These are phyloP conservation scores for Eleusine indica DNA, from an alignment of 176 grass and related monocot genomes.

Conservation along the genomic window DNA sequence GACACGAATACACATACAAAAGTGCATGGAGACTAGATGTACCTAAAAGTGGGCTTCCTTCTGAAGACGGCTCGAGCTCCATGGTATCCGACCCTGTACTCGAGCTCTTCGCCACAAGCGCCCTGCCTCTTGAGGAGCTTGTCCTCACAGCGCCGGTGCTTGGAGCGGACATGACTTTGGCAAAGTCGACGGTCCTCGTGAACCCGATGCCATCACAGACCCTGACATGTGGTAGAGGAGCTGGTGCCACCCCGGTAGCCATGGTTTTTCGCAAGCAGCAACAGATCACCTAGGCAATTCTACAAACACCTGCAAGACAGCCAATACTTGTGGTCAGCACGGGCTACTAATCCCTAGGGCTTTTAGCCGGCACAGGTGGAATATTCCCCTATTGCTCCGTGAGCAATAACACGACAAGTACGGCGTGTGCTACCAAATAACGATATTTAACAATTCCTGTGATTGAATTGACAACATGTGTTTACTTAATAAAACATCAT, in stretches of 20 bases:
- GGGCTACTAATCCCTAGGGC: not conserved
- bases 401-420: conserved; percentile 42
- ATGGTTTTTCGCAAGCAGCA: conserved; percentile 35
- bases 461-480: not conserved
- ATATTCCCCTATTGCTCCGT: conserved; percentile 38
- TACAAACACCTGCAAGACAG: conserved; percentile 52
- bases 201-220: conserved; percentile 59
- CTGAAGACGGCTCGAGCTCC: conserved; percentile 88
- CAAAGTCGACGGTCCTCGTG: conserved; percentile 80
- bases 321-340: conserved; percentile 2
- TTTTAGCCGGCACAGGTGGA: conserved; percentile 34
- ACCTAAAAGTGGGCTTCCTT: conserved; percentile 98
- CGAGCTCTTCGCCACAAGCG: conserved; percentile 61
- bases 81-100: conserved; percentile 81
- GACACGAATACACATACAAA: not conserved
- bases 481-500: not conserved
- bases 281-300: conserved; percentile 42
- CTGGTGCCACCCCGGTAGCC: conserved; percentile 65
- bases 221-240: conserved; percentile 67
- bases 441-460: conserved; percentile 18
- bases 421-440: not conserved
- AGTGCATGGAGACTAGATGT: conserved; percentile 27
- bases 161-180: conserved; percentile 60
- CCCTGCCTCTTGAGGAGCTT: conserved; percentile 42
- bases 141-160: conserved; percentile 28